phyloP scores from a whole-genome alignment of 2,329 filamentous ascomycete species.

The Neurospora sp. region DNA sequence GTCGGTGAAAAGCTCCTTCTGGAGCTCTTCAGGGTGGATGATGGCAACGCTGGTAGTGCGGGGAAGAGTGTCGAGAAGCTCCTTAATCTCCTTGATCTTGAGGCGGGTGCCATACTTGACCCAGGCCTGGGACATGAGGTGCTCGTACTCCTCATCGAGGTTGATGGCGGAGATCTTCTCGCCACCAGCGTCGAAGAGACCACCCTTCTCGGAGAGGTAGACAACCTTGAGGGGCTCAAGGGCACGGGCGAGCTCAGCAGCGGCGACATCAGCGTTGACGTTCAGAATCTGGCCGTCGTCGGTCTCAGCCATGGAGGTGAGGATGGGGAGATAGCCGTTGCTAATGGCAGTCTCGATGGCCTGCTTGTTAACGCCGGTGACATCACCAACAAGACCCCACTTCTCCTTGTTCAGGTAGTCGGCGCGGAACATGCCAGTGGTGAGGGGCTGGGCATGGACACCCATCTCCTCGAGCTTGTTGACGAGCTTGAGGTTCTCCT shows the following conservation, averaged over 20 bases:
- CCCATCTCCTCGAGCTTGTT: conserved; percentile 84
- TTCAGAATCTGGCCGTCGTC: conserved; percentile 87
- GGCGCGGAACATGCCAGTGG: conserved; percentile 79
- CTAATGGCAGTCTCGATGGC: conserved; percentile 87
- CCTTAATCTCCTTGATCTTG: conserved; percentile 98
- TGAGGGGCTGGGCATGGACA: conserved; percentile 80
- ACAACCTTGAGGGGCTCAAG: conserved; percentile 95
- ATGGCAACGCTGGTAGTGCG: conserved; percentile 92
- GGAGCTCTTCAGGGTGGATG: conserved; percentile 89
- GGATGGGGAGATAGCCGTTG: conserved; percentile 81
- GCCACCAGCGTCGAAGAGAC: conserved; percentile 83
- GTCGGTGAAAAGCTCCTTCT: conserved; percentile 95
- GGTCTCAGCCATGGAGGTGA: conserved; percentile 95
- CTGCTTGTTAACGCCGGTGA: conserved; percentile 81
- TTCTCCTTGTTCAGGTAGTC: conserved; percentile 95
- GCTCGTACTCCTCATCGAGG: conserved; percentile 89
- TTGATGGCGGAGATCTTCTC: conserved; percentile 97
- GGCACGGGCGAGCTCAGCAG: conserved; percentile 79
- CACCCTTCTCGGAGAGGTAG: conserved; percentile 96
- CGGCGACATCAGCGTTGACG: conserved; percentile 95
- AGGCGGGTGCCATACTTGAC: conserved; percentile 88
- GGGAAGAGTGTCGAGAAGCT: conserved; percentile 78
- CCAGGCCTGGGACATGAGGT: conserved; percentile 89
- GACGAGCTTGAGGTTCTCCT: conserved; percentile 89
- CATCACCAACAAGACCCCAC: conserved; percentile 91